Evolutionary conservation across 129 eudicot species (phyloP), one percentile per base, ranked within the genome.

Genomic region (sunflower (Helianthus annuus)): DNA sequence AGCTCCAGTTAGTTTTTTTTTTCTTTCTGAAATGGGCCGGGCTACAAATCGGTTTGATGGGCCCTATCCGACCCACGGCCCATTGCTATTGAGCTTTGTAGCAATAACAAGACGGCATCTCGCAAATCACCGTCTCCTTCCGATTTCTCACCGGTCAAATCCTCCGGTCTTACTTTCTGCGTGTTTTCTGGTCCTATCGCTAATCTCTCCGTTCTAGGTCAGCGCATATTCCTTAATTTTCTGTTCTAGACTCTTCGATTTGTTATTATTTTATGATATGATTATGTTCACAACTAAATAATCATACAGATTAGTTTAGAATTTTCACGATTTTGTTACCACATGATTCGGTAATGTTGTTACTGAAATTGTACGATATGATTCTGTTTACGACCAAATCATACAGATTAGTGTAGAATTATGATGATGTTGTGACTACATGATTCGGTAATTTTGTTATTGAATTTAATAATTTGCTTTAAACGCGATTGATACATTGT

Each of bases 71-170:
- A 77, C 70, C 81, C 76, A 60, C 22, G 60, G 48, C 76, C 81
- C 70, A 60, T 60, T 39, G 13, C 38, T 58, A 10, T 13, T 48
- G 80, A 70, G 69, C 75, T 60, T 60, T 10, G 52, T 61, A 38
- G n/a, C 69, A 38, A 59, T 39, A 77, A 46, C 62, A 60, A 38
- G 76, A 22, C 76, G 75, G 55, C 76, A 24, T 39, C 63, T 59
- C 22, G 42, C 69, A 36, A 70, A 60, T 48, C 75, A 39, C 69
- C 81, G 48, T 68, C 76, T 32, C 48, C 76, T 77, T 77, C 64
- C 70, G 55, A 58, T 59, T 77, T 24, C 5, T 69, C 76, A 69
- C 70, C 81, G 81, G 81, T 69, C 70, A 76, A 68, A 76, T 68
- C 46, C 64, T 48, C 75, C 69, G 75, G 74, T 48, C 75, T 46